These are phyloP conservation scores for Aspergillus awamori DNA, from an alignment of 2,329 filamentous ascomycete genomes.

Conservation along the genomic window DNA sequence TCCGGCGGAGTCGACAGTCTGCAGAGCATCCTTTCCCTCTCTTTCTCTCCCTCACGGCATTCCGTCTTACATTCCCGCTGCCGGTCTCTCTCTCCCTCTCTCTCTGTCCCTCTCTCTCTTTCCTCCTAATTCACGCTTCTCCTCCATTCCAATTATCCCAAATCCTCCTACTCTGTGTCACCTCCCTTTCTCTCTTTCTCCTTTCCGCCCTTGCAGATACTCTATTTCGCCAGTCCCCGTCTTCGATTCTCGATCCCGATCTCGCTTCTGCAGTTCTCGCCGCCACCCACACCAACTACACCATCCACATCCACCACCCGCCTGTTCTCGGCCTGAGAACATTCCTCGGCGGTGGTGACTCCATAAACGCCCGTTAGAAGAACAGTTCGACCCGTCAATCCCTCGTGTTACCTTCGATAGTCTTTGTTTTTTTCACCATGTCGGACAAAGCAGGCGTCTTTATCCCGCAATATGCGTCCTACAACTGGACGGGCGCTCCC, in stretches of 20 bases:
- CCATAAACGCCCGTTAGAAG: not conserved
- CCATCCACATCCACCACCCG: not conserved
- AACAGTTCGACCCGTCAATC: not conserved
- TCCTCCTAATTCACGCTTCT: not conserved
- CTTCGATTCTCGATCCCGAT: not conserved
- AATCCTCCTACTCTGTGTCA: no score
- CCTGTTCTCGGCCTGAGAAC: slow-evolving; percentile 7
- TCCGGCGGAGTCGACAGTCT: slow-evolving; percentile 24
- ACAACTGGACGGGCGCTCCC: slow-evolving; percentile 53
- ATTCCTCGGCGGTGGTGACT: slow-evolving; percentile 7
- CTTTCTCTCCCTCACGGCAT: slow-evolving; percentile 9
- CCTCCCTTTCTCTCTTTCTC: not conserved
- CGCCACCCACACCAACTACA: not conserved
- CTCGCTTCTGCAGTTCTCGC: not conserved
- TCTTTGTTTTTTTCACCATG: slow-evolving; percentile 25
- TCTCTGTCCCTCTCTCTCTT: not conserved
- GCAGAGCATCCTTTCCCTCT: slow-evolving; percentile 11
- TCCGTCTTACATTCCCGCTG: slow-evolving; percentile 3
- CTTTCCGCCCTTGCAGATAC: not conserved
- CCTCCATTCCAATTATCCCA: not conserved
- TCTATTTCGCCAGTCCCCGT: not conserved
- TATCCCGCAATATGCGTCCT: slow-evolving; percentile 50
- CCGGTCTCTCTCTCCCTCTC: not conserved
- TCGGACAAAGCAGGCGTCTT: slow-evolving; percentile 35
- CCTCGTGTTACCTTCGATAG: not conserved